Percentiles rank a stretch among this genome's conserved stretches.
phyloP scores from a whole-genome alignment of 208 protist genomes.

The Leishmania turanica region DNA sequence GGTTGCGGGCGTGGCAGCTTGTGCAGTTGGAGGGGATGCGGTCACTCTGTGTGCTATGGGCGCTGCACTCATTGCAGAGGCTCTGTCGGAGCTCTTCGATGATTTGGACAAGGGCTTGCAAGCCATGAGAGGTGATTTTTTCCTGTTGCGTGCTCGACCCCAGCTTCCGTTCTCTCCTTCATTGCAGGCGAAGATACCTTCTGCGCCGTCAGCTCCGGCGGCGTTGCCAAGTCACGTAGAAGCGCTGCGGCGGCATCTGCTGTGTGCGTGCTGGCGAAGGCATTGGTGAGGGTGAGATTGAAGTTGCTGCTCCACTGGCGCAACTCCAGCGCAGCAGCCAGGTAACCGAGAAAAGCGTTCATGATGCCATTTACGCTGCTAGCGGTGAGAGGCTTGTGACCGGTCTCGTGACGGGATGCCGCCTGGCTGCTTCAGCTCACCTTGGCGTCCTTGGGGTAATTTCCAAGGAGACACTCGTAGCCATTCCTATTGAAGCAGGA shows the following conservation, averaged over 20 bases:
- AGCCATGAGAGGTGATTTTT: neutral
- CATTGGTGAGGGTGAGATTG: constrained; percentile 14
- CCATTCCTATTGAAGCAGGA: constrained; percentile 21
- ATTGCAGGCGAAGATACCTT: neutral
- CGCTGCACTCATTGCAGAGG: neutral
- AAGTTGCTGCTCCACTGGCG: constrained; percentile 30
- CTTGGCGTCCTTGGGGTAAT: constrained; percentile 7
- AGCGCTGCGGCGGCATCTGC: neutral
- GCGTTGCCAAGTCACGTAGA: neutral
- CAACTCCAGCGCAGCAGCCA: constrained; percentile 18
- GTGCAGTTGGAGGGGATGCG: neutral
- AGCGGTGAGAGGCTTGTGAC: constrained; percentile 25
- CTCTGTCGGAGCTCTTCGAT: neutral
- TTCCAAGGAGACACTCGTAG: constrained; percentile 26
- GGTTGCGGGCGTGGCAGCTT: neutral
- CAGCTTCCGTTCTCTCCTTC: neutral
- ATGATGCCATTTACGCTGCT: constrained; percentile 20
- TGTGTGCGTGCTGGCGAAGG: neutral
- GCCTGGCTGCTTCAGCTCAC: constrained; percentile 19
- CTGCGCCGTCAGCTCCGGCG: neutral
- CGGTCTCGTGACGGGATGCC: constrained; percentile 20
- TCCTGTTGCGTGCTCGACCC: neutral
- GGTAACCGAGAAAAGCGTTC: constrained; percentile 30
- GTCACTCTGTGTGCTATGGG: neutral
- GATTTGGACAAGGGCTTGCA: neutral